These are phyloP conservation scores for Abrus pulchellus DNA, from an alignment of 306 rosid genomes.

Conservation along the genomic window DNA sequence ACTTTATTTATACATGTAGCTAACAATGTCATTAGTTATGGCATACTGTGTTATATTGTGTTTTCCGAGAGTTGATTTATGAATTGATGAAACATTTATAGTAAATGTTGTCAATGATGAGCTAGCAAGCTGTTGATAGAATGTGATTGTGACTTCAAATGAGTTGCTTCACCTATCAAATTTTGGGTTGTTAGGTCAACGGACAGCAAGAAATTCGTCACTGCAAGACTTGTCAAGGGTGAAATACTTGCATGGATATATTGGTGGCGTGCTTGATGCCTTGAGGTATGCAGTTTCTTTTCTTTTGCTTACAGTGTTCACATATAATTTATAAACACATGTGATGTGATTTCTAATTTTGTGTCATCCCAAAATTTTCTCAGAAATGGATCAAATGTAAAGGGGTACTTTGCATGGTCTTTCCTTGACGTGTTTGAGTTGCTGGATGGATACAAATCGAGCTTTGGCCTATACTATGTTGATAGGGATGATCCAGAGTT, in stretches of 20 bases:
- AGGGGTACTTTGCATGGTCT: conserved; percentile 61
- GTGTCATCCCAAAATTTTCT: not conserved
- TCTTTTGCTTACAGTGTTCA: too few species aligned
- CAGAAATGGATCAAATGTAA: conserved; percentile 61
- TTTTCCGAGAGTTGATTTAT: not conserved
- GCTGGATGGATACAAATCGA: conserved; percentile 40
- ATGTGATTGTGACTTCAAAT: not conserved
- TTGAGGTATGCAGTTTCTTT: conserved; percentile 48
- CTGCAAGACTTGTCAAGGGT: conserved; percentile 61
- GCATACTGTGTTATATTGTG: not conserved
- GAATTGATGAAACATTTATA: not conserved
- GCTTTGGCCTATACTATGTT: conserved; percentile 56
- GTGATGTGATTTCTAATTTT: not conserved
- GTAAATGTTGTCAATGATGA: too few species aligned
- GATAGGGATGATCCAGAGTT: conserved; percentile 56
- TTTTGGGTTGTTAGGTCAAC: conserved; percentile 53
- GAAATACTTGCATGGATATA: conserved; percentile 52
- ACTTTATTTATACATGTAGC: not conserved
- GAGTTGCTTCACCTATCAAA: not conserved
- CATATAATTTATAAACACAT: not conserved
- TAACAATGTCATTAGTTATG: not conserved
- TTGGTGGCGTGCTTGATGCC: conserved; percentile 58
- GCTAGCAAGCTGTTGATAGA: too few species aligned
- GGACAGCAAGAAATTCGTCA: conserved; percentile 52
- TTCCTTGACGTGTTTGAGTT: conserved; percentile 56